phyloP scores from a whole-genome alignment of 2,329 filamentous ascomycete species.

The Talaromyces rugulosus region DNA sequence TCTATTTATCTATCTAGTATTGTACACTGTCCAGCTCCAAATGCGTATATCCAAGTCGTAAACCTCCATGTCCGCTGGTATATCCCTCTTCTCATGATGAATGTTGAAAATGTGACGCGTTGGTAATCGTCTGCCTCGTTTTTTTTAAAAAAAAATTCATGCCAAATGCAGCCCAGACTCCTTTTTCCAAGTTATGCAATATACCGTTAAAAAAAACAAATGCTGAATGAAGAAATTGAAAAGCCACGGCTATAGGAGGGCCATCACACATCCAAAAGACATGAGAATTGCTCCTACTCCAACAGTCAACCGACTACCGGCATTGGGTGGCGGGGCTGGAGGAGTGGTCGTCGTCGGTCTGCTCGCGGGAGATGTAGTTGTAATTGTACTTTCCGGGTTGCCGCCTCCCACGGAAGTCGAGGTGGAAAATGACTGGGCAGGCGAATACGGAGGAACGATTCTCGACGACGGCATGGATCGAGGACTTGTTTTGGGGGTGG shows the following conservation, averaged over 20 bases:
- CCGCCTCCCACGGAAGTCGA: neutral
- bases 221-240: neutral
- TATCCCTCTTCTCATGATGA: neutral
- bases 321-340: neutral
- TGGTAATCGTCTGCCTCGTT: neutral
- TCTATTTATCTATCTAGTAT: neutral
- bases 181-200: neutral
- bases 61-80: neutral
- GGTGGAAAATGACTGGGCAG: neutral
- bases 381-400: neutral
- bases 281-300: neutral
- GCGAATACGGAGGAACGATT: neutral
- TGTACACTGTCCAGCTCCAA: neutral
- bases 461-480: neutral
- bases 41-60: neutral
- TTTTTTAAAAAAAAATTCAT: neutral
- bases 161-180: neutral
- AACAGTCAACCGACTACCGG: neutral
- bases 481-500: neutral
- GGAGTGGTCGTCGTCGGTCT: neutral
- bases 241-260: neutral
- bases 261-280: neutral
- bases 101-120: neutral
- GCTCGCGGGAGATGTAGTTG: neutral
- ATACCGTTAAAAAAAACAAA: neutral